Percentiles rank a stretch among this genome's conserved stretches.
phyloP scores from a whole-genome alignment of 768 basidiomycete genomes.

The Sarcodon sp. region DNA sequence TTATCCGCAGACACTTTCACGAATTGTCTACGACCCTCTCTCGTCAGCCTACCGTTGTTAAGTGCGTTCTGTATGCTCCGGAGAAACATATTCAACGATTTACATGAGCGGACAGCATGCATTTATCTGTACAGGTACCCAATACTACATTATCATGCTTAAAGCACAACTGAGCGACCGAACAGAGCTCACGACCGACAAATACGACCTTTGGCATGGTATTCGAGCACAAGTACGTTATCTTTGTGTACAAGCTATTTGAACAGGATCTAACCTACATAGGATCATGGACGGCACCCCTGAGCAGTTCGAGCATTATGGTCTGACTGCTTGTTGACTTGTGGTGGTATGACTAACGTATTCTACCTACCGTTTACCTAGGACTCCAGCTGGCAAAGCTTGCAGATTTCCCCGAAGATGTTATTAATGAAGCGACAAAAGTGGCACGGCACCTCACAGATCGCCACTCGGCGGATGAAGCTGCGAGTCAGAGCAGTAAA shows the following conservation, averaged over 20 bases:
- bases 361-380: slow-evolving; percentile 15
- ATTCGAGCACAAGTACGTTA: slow-evolving; percentile 63
- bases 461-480: slow-evolving; percentile 41
- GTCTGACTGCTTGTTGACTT: slow-evolving; percentile 20
- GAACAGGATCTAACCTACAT: neutral
- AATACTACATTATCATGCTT: neutral
- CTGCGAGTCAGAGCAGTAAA: slow-evolving; percentile 48
- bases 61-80: slow-evolving; percentile 32
- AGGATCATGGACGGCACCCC: slow-evolving; percentile 69
- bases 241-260: neutral
- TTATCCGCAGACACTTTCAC: slow-evolving; percentile 49
- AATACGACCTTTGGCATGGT: slow-evolving; percentile 49
- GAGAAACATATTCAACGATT: neutral
- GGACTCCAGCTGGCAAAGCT: slow-evolving; percentile 83
- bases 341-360: slow-evolving; percentile 1
- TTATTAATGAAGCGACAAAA: slow-evolving; percentile 48
- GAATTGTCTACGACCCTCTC: slow-evolving; percentile 72
- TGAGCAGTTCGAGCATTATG: slow-evolving; percentile 59
- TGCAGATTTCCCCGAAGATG: slow-evolving; percentile 70
- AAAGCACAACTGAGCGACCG: neutral
- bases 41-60: slow-evolving; percentile 65
- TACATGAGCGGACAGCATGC: slow-evolving; percentile 36
- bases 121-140: slow-evolving; percentile 67
- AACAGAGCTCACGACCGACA: slow-evolving; percentile 42
- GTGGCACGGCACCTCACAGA: slow-evolving; percentile 48